Evolutionary conservation across 176 grass and related monocot genomes (phyloP).

Genomic region (Zoysia pacifica): DNA sequence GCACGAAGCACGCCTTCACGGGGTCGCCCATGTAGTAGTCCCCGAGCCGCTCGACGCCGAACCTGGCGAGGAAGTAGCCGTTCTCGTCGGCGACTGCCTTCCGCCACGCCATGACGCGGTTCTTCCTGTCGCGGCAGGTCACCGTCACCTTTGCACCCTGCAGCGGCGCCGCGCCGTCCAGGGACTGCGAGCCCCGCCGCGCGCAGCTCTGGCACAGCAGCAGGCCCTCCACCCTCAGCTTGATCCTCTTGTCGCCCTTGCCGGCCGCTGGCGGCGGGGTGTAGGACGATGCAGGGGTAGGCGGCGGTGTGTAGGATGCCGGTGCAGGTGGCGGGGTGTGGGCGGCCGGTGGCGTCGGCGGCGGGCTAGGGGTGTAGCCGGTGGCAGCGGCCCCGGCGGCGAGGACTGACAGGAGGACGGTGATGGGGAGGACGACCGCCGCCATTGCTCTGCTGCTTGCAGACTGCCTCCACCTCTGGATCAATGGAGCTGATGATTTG

Average conservation of each 20-base stretch:
- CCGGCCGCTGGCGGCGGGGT: not conserved
- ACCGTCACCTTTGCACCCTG: constrained; percentile 50
- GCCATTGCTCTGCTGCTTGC: constrained; percentile 34
- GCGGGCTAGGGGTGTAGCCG: not conserved
- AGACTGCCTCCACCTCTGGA: not conserved
- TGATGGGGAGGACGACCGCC: not conserved
- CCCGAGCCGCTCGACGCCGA: constrained; percentile 26
- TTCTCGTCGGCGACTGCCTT: constrained; percentile 22
- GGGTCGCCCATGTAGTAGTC: constrained; percentile 36
- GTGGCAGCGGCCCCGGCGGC: not conserved
- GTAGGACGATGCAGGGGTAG: not conserved
- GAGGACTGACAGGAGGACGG: constrained; percentile 37
- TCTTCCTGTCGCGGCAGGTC: constrained; percentile 73
- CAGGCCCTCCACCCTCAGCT: constrained; percentile 56
- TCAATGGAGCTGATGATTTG: not conserved
- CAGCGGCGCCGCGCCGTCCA: constrained; percentile 51
- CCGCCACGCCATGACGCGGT: constrained; percentile 44
- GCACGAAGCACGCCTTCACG: constrained; percentile 58
- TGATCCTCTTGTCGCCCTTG: constrained; percentile 24
- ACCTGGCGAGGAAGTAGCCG: constrained; percentile 59
- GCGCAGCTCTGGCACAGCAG: constrained; percentile 72
- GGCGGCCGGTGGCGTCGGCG: not conserved
- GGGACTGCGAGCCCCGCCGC: constrained; percentile 35
- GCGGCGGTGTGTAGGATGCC: not conserved
- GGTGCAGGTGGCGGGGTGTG: not conserved